These are phyloP conservation scores for Sporothrix phasma DNA, from an alignment of 2,329 filamentous ascomycete genomes.

Conservation along the genomic window DNA sequence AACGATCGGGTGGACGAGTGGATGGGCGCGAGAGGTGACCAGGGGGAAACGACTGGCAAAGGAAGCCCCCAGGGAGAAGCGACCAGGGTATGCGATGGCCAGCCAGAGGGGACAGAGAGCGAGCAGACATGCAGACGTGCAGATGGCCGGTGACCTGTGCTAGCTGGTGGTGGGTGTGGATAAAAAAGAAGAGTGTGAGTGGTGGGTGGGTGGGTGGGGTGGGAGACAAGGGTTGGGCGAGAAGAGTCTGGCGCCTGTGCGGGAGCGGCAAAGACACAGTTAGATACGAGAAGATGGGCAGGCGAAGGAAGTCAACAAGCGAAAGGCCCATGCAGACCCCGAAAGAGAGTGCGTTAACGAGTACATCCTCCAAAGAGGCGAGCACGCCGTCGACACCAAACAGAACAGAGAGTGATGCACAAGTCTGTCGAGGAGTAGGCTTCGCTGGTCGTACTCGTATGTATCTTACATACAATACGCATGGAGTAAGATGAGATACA, in stretches of 20 bases:
- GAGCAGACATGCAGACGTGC: neutral
- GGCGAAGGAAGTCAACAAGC: neutral
- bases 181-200: slow-evolving; percentile 6
- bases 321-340: no score
- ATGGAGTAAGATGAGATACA: no score
- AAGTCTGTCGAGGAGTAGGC: neutral
- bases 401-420: neutral
- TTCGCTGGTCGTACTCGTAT: neutral
- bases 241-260: slow-evolving; percentile 12
- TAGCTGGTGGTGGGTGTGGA: slow-evolving; percentile 6
- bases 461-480: no score
- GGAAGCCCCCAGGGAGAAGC: slow-evolving; percentile 15
- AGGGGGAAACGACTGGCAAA: slow-evolving; percentile 18
- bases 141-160: slow-evolving; percentile 12
- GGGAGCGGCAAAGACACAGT: slow-evolving; percentile 10
- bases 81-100: slow-evolving; percentile 15
- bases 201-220: slow-evolving; percentile 13
- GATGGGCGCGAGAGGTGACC: slow-evolving; percentile 12
- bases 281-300: neutral
- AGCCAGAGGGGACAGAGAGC: neutral
- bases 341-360: no score
- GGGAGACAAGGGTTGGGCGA: slow-evolving; percentile 10
- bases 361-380: neutral
- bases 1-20: slow-evolving; percentile 1
- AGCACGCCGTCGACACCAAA: neutral